Evolutionary conservation across 2,329 filamentous ascomycete genomes (phyloP).

Genomic region (Seiridium cupressi): DNA sequence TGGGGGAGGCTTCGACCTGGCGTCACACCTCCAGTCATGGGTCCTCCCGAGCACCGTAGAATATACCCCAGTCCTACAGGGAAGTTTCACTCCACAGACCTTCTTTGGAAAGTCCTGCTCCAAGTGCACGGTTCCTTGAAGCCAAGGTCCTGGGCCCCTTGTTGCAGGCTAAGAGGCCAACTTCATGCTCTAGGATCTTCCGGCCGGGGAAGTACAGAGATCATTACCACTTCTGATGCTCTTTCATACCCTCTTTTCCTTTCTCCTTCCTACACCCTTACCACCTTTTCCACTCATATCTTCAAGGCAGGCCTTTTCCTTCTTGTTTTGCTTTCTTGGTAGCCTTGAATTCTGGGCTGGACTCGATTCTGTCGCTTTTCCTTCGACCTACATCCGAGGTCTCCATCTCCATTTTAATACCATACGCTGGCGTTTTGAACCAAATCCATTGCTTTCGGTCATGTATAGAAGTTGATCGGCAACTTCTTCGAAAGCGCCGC

Average conservation of each 20-base stretch:
- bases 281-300: constrained; percentile 14
- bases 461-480: not conserved
- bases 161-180: constrained; percentile 17
- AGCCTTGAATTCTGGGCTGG: constrained; percentile 14
- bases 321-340: constrained; percentile 17
- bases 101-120: not conserved
- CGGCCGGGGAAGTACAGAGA: constrained; percentile 6
- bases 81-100: constrained; percentile 4
- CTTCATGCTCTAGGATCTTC: constrained; percentile 15
- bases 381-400: not conserved
- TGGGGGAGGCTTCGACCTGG: not conserved
- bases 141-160: constrained; percentile 12
- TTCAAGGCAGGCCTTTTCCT: constrained; percentile 26
- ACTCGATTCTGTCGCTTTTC: constrained; percentile 16
- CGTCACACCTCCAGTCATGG: not conserved
- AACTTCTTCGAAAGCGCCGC: constrained; percentile 1
- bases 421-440: not conserved
- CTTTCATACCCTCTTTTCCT: constrained; percentile 15
- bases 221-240: constrained; percentile 17
- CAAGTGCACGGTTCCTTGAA: constrained; percentile 10
- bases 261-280: constrained; percentile 14
- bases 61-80: not conserved
- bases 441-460: not conserved
- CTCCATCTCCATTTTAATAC: not conserved
- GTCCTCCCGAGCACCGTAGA: not conserved